Evolutionary conservation across 2,329 filamentous ascomycete genomes (phyloP), one percentile per base, ranked within the genome.

Genomic region (Ascochyta koolunga): DNA sequence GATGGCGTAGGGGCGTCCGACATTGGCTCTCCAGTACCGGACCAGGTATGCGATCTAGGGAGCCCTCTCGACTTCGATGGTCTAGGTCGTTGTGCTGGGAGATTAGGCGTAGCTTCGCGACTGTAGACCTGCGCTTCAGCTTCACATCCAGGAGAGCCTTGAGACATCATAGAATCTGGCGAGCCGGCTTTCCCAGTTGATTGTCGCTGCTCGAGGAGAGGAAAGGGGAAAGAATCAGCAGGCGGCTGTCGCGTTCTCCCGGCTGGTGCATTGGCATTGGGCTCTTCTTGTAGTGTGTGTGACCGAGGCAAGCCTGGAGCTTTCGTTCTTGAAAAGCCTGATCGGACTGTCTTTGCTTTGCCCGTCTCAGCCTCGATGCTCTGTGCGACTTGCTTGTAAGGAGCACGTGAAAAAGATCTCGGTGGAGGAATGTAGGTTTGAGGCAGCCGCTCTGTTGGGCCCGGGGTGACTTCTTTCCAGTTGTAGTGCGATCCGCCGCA

Each of bases 1-100:
- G 58, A 56, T 25, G 69, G 64, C 6, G 55, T 59, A 22, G 66
- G 60, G 10, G 65, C 65, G 58, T 73, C 72, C 32, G 71, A 73
- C 62, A 69, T 70, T 4, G 64, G 62, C 47, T 72, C 72, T 25
- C 59, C 68, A 29, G 59, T 52, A 31, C 67, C 71, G 27, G 72
- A 73, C 73, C 73, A 75, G 5, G 73, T 76, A 24, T 76, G 66
- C 18, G 72, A 75, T 45, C 71, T 65, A 6, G 70, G 60, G 18
- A 76, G 60, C 4, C 65, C 67, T 54, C 64, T 68, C n/a, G 64
- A 25, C 37, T 69, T 72, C 1, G 67, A 35, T 11, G 59, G 32
- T 32, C 58, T 67, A 1, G 62, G 33, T 18, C 55, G 55, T 36
- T 60, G 60, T 15, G 51, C 15, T 2, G 64, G 58, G 11, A 55